Evolutionary conservation across 2,329 filamentous ascomycete species (phyloP), one percentile per base, ranked within the genome.

Genomic region (Talaromyces sp.): DNA sequence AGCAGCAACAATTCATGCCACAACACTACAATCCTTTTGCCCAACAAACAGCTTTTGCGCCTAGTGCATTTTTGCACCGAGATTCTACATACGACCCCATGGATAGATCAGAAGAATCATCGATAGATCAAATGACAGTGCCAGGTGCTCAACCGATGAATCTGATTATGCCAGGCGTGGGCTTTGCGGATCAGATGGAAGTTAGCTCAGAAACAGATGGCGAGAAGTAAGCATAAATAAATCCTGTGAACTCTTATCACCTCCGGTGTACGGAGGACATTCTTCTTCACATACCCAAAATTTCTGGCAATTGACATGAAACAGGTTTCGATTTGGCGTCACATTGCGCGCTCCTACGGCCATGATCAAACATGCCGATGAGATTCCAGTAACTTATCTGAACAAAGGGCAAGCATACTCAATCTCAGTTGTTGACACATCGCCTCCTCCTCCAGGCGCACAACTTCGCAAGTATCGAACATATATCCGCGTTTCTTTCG

Each of bases 371-470:
- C 88, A 92, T 65, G 78, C 87, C 1, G 90, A 96, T 64, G 93
- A 98, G 74, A 96, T 98, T 25, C 95, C 95, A 0, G 86, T 98
- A n/a, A 97, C 93, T 0, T 99, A 99, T 73, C 84, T 99, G 18
- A 99, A 99, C 80, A 98, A 98, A 77, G 93, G 93, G 25, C 93
- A 98, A 74, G 91, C 92, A 16, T 99, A 99, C 74, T 90, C 91
- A 0, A 81, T 99, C 18, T 90, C 90, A 2, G 84, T 99, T 31
- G 81, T 90, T 54, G 95, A 99, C 72, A 95, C 90, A 0, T 81
- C 82, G 5, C 85, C 89, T 1, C 80, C 83, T 1, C 77, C 88
- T 4, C 82, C 85, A 2, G 79, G 84, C 37, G 75, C 80, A 0
- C 83, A 83, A 4, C 87, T 86, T 8, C 81, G 88, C 14, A 89